Evolutionary conservation across 768 basidiomycete genomes (phyloP).

Genomic region (Auriscalpium microsporum): DNA sequence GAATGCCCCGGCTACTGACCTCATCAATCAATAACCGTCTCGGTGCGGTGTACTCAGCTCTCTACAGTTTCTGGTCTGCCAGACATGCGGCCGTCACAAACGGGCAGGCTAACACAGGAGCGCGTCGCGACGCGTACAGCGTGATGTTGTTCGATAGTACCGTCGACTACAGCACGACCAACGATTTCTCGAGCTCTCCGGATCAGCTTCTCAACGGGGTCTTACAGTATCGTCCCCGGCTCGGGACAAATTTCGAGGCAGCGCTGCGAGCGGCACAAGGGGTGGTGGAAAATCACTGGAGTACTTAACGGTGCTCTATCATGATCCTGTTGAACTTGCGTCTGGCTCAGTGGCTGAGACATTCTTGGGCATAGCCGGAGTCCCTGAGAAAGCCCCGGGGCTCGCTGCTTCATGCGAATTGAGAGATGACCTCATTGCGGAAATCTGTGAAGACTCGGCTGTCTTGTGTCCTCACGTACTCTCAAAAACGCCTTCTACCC

Average conservation of each 20-base stretch:
- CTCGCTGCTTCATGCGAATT: constrained; percentile 27
- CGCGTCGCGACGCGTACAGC: constrained; percentile 47
- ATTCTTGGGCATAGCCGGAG: constrained; percentile 51
- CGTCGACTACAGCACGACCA: constrained; percentile 22
- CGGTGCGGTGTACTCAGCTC: constrained; percentile 49
- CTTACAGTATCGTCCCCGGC: constrained; percentile 22
- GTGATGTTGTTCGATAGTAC: constrained; percentile 38
- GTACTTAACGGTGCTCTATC: constrained; percentile 28
- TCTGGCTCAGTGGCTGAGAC: no score
- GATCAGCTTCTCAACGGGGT: constrained; percentile 34
- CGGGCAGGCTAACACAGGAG: neutral
- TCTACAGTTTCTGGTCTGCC: constrained; percentile 49
- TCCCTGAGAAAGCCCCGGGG: constrained; percentile 50
- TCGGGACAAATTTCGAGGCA: constrained; percentile 36
- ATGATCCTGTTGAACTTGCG: constrained; percentile 42
- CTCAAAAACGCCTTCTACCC: no score
- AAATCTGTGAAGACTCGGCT: no score
- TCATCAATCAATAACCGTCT: constrained; percentile 40
- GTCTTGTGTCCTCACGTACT: no score
- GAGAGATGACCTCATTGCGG: no score
- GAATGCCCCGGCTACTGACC: constrained; percentile 30
- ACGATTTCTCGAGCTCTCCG: constrained; percentile 40
- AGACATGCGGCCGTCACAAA: constrained; percentile 30
- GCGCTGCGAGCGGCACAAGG: constrained; percentile 31
- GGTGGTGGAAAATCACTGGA: constrained; percentile 41